Evolutionary conservation across 257 asterid species (phyloP).

Genomic region (Solanum medicagineum): DNA sequence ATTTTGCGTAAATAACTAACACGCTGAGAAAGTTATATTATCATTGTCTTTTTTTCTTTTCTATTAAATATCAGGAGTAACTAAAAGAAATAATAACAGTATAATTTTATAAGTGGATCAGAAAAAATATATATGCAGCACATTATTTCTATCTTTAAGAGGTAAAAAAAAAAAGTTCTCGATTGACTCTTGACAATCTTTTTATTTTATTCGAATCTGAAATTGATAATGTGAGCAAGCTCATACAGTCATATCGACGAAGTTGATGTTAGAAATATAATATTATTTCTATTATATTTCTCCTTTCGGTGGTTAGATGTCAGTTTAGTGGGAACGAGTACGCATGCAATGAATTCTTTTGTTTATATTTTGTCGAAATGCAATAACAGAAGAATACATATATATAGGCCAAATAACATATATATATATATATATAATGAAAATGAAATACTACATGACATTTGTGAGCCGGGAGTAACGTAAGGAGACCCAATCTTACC

Average conservation of each 20-base stretch:
- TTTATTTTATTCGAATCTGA: too few species aligned
- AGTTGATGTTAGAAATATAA: background rate
- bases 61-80: background rate
- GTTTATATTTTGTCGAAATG: background rate
- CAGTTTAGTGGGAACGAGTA: background rate
- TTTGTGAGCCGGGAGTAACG: background rate
- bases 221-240: background rate
- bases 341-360: background rate
- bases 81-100: background rate
- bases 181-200: background rate
- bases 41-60: background rate
- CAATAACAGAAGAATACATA: background rate
- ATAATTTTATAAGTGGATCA: background rate
- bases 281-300: background rate
- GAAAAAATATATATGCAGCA: background rate
- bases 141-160: background rate
- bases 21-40: background rate
- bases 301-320: background rate
- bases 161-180: accelerated
- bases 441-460: background rate
- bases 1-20: background rate
- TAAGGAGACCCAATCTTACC: background rate
- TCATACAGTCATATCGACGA: background rate
- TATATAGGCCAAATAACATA: background rate
- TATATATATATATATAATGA: too few species aligned